Evolutionary conservation across 495 filamentous ascomycete genomes (phyloP).

Genomic region (Neurospora cerealis): DNA sequence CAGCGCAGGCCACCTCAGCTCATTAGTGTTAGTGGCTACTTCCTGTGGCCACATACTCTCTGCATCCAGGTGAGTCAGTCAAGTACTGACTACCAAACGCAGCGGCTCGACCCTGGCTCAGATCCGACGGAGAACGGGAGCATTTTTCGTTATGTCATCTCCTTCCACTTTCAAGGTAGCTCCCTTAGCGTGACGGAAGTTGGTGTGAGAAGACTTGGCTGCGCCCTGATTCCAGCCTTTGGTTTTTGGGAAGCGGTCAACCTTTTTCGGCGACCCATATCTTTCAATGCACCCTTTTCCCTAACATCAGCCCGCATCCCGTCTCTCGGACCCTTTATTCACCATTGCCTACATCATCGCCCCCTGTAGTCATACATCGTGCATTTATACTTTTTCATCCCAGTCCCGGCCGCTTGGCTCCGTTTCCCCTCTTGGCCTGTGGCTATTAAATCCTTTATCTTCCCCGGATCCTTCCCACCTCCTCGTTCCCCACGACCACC

Average conservation of each 20-base stretch:
- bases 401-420: neutral
- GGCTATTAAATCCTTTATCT: neutral
- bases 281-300: neutral
- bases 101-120: neutral
- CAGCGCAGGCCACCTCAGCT: neutral
- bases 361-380: neutral
- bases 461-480: neutral
- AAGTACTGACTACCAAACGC: neutral
- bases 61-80: neutral
- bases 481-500: neutral
- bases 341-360: neutral
- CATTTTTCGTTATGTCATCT: neutral
- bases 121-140: neutral
- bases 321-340: neutral
- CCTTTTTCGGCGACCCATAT: neutral
- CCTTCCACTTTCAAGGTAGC: neutral
- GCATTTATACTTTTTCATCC: neutral
- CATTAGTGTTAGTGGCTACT: neutral
- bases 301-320: neutral
- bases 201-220: neutral
- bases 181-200: neutral
- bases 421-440: neutral
- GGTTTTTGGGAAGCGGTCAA: neutral
- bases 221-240: neutral
- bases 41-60: neutral